Percentiles rank a stretch among this genome's conserved stretches.
Conservation (phyloP, 2,329 filamentous ascomycete genomes). For the Elsinoe batatas region DNA sequence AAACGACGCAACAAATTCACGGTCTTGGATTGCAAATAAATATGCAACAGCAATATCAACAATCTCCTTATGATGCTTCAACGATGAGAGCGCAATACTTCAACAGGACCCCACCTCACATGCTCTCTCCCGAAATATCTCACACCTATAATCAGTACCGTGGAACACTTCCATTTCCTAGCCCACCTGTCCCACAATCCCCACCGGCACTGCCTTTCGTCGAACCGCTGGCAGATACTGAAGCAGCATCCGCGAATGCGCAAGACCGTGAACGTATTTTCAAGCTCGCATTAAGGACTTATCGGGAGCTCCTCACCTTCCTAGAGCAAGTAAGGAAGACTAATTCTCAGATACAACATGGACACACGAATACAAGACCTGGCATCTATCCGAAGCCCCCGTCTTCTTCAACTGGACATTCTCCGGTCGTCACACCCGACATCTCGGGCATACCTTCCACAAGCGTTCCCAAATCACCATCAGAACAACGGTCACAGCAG, state of each 20-base stretch:
- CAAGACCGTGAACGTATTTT: conserved; percentile 37
- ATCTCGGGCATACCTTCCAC: neutral
- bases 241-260: conserved; percentile 33
- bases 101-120: neutral
- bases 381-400: conserved; percentile 54
- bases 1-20: conserved; percentile 1
- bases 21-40: conserved; percentile 1
- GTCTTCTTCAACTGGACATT: conserved; percentile 7
- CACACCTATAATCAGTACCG: neutral
- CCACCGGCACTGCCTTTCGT: neutral
- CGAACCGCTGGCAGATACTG: conserved; percentile 26
- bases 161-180: neutral
- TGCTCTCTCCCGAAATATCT: neutral
- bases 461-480: neutral
- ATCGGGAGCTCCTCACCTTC: conserved; percentile 39
- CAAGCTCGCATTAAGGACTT: conserved; percentile 38
- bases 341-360: conserved; percentile 29
- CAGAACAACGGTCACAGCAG: neutral
- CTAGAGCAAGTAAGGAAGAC: conserved; percentile 37
- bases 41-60: neutral
- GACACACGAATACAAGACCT: conserved; percentile 37
- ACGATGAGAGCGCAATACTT: neutral
- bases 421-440: conserved; percentile 6
- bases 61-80: neutral
- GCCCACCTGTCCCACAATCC: neutral